Base-by-base conservation (phyloP, 106 monocot species). In the Platanthera guangdongensis region DNA sequence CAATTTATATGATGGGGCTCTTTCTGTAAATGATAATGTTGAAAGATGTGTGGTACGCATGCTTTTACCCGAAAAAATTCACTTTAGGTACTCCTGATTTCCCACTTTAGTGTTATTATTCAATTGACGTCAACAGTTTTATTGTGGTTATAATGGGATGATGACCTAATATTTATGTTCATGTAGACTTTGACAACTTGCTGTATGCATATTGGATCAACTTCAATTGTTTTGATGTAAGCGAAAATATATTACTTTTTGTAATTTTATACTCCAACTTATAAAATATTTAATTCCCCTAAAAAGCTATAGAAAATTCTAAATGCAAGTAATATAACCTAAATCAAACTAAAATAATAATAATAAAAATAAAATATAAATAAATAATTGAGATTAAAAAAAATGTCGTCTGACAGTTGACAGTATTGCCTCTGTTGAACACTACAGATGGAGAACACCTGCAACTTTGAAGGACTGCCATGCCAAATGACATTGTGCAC, bases 1-100 rank as follows among this genome's bases (percentile, higher is more conserved):
- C 52, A 64, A 55, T 69, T 15, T 79, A 5, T 73, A 74, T 47
- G 87, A 75, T 78, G 32, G 51, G 51, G 53, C 57, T 71, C 52
- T 71, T 69, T 28, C 21, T 76, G 39, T 47, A 70, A 74, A 28
- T 50, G 73, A 68, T 63, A n/a, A 25, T 70, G 9, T 69, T 52
- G 74, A 28, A 53, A 77, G 18, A 76, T 47, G 55, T 81, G 4
- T 16, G 63, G 75, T 79, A 72, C 9, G 16, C 45, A 18, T 25
- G 28, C 53, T 78, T 75, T 81, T 68, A 3, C 49, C 14, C 45
- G 9, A 49, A 30, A 18, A 45, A n/a, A 60, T n/a, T 77, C 7
- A 75, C 7, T 48, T 70, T 70, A 16, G 6, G 70, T 30, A 32
- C 47, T 70, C 39, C 18, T 48, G 11, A 47, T 70, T 70, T 11